Base-by-base conservation (phyloP, 179 eudicot species). In the Monotropa hypopitys region DNA sequence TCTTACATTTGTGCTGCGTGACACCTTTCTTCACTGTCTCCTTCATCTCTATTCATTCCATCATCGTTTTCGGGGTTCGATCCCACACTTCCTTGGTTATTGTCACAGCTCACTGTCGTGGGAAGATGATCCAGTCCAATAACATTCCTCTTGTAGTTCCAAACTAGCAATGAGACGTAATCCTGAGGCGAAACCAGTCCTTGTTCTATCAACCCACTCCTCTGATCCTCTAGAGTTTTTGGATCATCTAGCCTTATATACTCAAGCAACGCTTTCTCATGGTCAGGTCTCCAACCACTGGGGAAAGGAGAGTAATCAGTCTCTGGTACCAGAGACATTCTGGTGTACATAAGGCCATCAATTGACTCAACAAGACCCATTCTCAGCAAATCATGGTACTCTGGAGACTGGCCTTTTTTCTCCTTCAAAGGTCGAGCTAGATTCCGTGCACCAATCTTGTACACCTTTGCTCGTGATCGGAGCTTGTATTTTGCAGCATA, bases 401-500 rank as follows among this genome's bases (percentile, higher is more conserved):
- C 94, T 0, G 97, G 96, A 15, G 98, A 94, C 79, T 84, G 80
- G 75, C 98, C 98, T 77, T 94, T 94, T 83, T 81, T 94, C 87
- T 94, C 98, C 86, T 94, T 94, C 40, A 94, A 79, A 72, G 98
- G 98, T 43, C 97, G 98, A 75, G 91, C 87, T 40, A 94, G 93
- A 72, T 87, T 92, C 56, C 94, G 84, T 23, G 88, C 84, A 88
- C 94, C 92, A 81, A 94, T 89, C 83, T 89, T 94, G 81, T 94
- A 94, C 32, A 94, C 98, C 84, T 94, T 94, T 51, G 98, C 98
- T 73, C 98, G 88, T 47, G 97, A 94, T 72, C 97, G 88, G 32
- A 94, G 96, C 88, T 92, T 94, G 82, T 94, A 92, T 78, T 94
- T 94, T 51, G 98, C 98, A 82, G 98, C 98, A 89, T 94, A 94